A percentile compares a stretch with the other conserved stretches of the same genome.
Evolutionary conservation across 805 yeast species (phyloP).

Genomic region (Pichia eremophila): DNA sequence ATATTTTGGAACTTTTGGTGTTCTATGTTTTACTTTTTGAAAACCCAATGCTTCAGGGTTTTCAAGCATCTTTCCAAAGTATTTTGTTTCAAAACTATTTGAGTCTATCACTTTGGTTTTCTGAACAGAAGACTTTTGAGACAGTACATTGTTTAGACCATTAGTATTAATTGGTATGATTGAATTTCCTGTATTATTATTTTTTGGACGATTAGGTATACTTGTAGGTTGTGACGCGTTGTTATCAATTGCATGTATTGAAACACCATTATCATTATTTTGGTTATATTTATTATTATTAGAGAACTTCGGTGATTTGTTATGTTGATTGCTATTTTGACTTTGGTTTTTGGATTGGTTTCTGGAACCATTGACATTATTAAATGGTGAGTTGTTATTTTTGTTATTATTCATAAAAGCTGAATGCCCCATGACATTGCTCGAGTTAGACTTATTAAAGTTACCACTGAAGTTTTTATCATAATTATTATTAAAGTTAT

Average conservation of each 20-base stretch:
- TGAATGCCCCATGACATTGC: not conserved
- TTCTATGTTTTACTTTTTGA: conserved; percentile 13
- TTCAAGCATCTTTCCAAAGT: conserved; percentile 22
- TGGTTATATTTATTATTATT: too few species aligned
- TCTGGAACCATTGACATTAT: too few species aligned
- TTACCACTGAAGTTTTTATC: not conserved
- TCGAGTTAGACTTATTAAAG: not conserved
- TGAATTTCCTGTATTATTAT: not conserved
- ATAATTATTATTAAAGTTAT: not conserved
- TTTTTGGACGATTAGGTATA: not conserved
- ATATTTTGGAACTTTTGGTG: conserved; percentile 22
- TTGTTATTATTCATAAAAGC: not conserved
- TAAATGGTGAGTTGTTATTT: not conserved
- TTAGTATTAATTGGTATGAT: not conserved
- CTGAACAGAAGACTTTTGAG: not conserved
- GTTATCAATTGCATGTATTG: too few species aligned
- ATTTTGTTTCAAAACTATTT: conserved; percentile 17
- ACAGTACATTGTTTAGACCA: not conserved
- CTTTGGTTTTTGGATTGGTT: too few species aligned
- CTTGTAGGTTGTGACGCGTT: not conserved
- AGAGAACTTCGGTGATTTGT: too few species aligned
- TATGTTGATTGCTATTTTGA: too few species aligned
- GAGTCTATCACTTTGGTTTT: not conserved
- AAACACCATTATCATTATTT: too few species aligned
- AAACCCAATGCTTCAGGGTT: conserved; percentile 25